A percentile compares a stretch with the other conserved stretches of the same genome.
Evolutionary conservation across 176 grass and related monocot genomes (phyloP).

Genomic region (Bromus sterilis): DNA sequence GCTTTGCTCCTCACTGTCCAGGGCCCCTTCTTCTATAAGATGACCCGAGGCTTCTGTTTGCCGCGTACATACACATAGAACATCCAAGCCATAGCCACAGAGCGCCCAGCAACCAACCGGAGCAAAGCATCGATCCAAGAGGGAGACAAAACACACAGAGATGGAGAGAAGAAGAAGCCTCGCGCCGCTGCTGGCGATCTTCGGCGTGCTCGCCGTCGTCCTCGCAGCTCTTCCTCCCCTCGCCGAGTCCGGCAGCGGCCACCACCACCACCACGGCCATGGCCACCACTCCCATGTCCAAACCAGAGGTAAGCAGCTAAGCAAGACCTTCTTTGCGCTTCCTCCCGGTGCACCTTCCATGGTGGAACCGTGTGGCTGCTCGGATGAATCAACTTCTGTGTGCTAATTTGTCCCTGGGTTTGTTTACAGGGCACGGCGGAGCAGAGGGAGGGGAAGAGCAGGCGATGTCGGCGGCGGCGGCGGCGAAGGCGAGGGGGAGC

Average conservation of each 20-base stretch:
- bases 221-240: background rate
- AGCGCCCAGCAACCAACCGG: background rate
- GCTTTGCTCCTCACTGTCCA: background rate
- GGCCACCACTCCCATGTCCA: constrained; percentile 1
- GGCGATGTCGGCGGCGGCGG: background rate
- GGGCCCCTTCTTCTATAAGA: background rate
- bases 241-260: constrained; percentile 25
- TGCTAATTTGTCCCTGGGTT: background rate
- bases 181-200: constrained; percentile 1
- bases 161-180: background rate
- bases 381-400: background rate
- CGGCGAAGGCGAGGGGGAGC: background rate
- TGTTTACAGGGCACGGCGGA: background rate
- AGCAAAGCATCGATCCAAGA: background rate
- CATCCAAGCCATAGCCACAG: background rate
- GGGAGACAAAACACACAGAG: background rate
- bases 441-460: background rate
- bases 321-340: background rate
- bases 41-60: constrained; percentile 29
- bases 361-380: background rate
- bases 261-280: constrained; percentile 2
- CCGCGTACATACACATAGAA: constrained; percentile 37
- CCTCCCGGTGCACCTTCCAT: background rate
- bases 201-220: background rate
- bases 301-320: constrained; percentile 19